Base-by-base conservation (phyloP, 139 green algal species). In the Asterochloris erici region DNA sequence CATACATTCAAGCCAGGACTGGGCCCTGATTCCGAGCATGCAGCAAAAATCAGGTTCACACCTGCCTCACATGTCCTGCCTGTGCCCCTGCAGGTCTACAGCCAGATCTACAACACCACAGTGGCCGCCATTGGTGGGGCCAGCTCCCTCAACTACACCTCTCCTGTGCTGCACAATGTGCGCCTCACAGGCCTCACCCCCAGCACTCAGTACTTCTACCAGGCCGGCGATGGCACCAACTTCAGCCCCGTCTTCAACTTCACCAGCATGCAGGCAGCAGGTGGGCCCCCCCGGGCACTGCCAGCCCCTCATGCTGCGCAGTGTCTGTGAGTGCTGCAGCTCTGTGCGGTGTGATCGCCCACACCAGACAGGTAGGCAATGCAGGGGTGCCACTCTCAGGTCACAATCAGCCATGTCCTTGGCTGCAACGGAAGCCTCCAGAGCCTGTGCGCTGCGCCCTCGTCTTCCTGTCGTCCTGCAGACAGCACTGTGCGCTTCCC, bases 101-200 rank as follows among this genome's bases (percentile, higher is more conserved):
- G 47, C 74, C 82, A 85, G 82, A 85, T 82, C n/a, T 85, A 85
- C 82, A 84, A 85, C 64, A 61, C 64, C 38, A 81, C 61, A 24
- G 69, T 78, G 15, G 14, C 73, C 23, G 64, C 38, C 19, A 74
- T 69, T 62, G 82, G 74, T 16, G 82, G 82, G 9, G 27, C 63
- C n/a, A 85, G 29, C 14, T 29, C 82, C 24, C 66, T 85, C 23
- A 85, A 85, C 82, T 85, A 85, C 82, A 85, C 82, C 14, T 78
- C 64, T 26, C 82, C 82, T 27, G 38, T 85, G 29, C 82, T 85
- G 24, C 82, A 85, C 74, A 85, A 29, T 63, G 82, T 77, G 16
- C 38, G 81, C 13, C 19, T 85, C 13, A 24, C 74, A 19, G 28
- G 70, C 66, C 82, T 85, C 29, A n/a, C 47, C 11, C 74, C 82